Base-by-base conservation (phyloP, 768 basidiomycete genomes). In the Kwoniella dendrophila region DNA sequence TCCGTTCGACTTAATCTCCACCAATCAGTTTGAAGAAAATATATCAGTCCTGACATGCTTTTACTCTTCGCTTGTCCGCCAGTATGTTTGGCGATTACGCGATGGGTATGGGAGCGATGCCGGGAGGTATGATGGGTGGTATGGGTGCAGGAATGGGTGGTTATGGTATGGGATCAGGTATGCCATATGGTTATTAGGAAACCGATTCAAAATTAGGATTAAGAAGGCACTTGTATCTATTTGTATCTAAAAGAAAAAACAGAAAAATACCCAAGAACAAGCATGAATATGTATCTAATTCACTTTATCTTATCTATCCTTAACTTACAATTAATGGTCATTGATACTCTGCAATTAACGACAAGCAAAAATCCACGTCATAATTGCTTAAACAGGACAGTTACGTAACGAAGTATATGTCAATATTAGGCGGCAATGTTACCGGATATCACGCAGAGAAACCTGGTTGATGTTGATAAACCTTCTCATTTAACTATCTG, bases 41-140 rank as follows among this genome's bases (percentile, higher is more conserved):
- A n/a, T n/a, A n/a, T n/a, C n/a, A n/a, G n/a, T n/a, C n/a, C n/a
- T n/a, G n/a, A n/a, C n/a, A n/a, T n/a, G n/a, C n/a, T n/a, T n/a
- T 43, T 7, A 20, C 20, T 11, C 7, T 14, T 43, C 41, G 41
- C 7, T 8, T 43, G 41, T 22, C 14, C 2, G 29, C n/a, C 26
- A 72, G 71, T 30, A 12, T 75, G 20, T 75, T 72, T 45, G 73
- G 73, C 29, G 71, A 75, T 58, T 75, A 75, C 52, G 73, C 71
- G 5, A 63, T 67, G 61, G 73, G 73, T 3, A 69, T 72, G 69
- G 73, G 73, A 33, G 73, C 71, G 18, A 40, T 75, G 52, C 73
- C 73, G 3, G 72, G 70, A 4, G 72, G 72, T 0, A 68, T 74
- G 68, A 71, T 71, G 67, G 68, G 66, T 36, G 73, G 73, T 22